Evolutionary conservation across 495 filamentous ascomycete species (phyloP), one percentile per base, ranked within the genome.

Genomic region (Penicillium pancosmium): DNA sequence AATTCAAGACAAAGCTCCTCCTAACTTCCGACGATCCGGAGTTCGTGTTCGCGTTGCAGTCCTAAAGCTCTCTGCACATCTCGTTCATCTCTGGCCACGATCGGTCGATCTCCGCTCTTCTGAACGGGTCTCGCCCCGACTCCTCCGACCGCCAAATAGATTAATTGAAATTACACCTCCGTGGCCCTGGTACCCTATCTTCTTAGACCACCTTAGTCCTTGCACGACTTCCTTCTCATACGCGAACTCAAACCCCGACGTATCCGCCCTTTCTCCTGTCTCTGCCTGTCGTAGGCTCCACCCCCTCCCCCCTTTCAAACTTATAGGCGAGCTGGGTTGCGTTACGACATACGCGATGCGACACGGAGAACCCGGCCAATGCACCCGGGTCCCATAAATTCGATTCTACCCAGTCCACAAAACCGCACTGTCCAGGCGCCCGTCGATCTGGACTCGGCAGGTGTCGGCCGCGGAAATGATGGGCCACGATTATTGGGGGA

Each of bases 291-390:
- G 27, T 9, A 9, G 6, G 8, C 27, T 31, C 27, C 27, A 31
- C 27, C 27, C 23, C 23, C 2, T 23, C 23, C 2, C 23, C 23
- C 36, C 36, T 15, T 4, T 38, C 36, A n/a, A 38, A 12, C 11
- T n/a, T n/a, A 38, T 46, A 46, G 41, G 41, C 41, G 41, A 46
- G 41, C 41, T 8, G 15, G 13, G 16, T 18, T 41, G 41, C 36
- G 12, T 13, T 4, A 38, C 11, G 11, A 9, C 13, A 13, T 10
- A 36, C 34, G 11, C 7, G 40, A n/a, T 44, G 40, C 6, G 44
- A 19, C 44, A 34, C 54, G 54, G 43, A 36, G 54, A 27, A 48
- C 44, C 16, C 41, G 54, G 11, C 33, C 36, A 38, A 47, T 33
- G n/a, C 52, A 18, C n/a, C 36, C 15, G 41, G 41, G 41, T 38